Percentiles rank a stretch among this genome's conserved stretches.
phyloP scores from a whole-genome alignment of 1,284 basidiomycete genomes.

The Sanghuangporus sanghuang region DNA sequence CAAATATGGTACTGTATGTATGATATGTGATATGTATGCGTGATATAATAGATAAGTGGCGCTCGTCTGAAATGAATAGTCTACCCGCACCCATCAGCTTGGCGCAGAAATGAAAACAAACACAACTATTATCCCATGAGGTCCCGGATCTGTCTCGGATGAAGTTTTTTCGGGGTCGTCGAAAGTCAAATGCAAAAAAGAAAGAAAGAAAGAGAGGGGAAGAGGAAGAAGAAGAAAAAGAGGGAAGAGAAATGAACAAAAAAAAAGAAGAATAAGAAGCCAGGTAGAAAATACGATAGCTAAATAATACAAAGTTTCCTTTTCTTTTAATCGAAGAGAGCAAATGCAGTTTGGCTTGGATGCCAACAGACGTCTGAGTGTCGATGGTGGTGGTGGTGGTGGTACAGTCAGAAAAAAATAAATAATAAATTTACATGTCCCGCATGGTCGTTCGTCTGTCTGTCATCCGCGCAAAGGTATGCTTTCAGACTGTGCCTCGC shows the following conservation, averaged over 20 bases:
- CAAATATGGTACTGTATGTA: not conserved
- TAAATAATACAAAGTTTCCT: conserved; percentile 9
- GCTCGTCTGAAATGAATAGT: not conserved
- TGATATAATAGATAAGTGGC: not conserved
- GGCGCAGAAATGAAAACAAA: not conserved
- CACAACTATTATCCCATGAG: not conserved
- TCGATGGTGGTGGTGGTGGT: conserved; percentile 5
- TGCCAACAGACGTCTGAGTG: not conserved
- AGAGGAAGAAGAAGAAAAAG: not conserved
- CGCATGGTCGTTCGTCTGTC: not conserved
- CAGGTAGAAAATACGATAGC: not conserved
- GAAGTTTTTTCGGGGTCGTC: conserved; percentile 2
- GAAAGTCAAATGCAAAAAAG: not conserved
- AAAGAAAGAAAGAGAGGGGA: not conserved
- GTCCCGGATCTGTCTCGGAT: not conserved
- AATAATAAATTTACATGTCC: conserved; percentile 6
- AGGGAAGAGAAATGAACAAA: not conserved
- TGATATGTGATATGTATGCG: not conserved
- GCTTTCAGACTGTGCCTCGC: not conserved
- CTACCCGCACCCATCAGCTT: not conserved
- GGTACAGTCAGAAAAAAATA: not conserved
- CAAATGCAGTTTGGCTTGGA: not conserved
- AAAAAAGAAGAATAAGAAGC: not conserved
- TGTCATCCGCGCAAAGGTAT: not conserved
- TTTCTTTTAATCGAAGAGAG: not conserved